phyloP scores from a whole-genome alignment of 805 yeast species.

The Millerozyma miso region DNA sequence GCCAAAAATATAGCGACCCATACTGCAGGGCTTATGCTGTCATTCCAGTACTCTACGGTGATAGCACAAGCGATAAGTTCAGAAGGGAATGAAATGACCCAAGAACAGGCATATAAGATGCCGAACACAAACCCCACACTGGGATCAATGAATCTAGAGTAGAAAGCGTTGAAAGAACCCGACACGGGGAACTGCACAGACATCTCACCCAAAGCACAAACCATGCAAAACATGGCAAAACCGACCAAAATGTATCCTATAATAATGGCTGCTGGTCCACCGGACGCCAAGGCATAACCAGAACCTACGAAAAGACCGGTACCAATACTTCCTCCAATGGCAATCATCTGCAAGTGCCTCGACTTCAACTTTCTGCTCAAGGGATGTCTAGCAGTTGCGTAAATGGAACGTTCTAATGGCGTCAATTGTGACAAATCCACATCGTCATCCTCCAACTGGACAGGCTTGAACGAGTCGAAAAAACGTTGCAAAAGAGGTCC shows the following conservation, averaged over 20 bases:
- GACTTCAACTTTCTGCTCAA: slow-evolving; percentile 40
- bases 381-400: slow-evolving; percentile 40
- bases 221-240: slow-evolving; percentile 52
- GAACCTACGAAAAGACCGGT: slow-evolving; percentile 38
- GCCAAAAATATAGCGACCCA: slow-evolving; percentile 34
- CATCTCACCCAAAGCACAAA: slow-evolving; percentile 62
- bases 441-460: slow-evolving; percentile 35
- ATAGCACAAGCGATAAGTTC: slow-evolving; percentile 37
- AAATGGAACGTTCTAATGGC: slow-evolving; percentile 33
- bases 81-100: slow-evolving; percentile 35
- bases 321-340: slow-evolving; percentile 59
- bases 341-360: slow-evolving; percentile 59
- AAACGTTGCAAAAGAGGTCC: slow-evolving; percentile 8
- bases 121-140: slow-evolving; percentile 40
- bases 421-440: slow-evolving; percentile 38
- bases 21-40: slow-evolving; percentile 30
- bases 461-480: slow-evolving; percentile 36
- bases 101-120: slow-evolving; percentile 35
- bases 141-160: slow-evolving; percentile 32
- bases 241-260: slow-evolving; percentile 58
- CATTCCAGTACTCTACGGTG: slow-evolving; percentile 32
- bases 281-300: slow-evolving; percentile 34
- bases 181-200: slow-evolving; percentile 45
- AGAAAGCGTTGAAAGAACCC: slow-evolving; percentile 37
- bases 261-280: slow-evolving; percentile 43